Base-by-base conservation (phyloP, 2,329 filamentous ascomycete species). In the Zasmidium angulare region DNA sequence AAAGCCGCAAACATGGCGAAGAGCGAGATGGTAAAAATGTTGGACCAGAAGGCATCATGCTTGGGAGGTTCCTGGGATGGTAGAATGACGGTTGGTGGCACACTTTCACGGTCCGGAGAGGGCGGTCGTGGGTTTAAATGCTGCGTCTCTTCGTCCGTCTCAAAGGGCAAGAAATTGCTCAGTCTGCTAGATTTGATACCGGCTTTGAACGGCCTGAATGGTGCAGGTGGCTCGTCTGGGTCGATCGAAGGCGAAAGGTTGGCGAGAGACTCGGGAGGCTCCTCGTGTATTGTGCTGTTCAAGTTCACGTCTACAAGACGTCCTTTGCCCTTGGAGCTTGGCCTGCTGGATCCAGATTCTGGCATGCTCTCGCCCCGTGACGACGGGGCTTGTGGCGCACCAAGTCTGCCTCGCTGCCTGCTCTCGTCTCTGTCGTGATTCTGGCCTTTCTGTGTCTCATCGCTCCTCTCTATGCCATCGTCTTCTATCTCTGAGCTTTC, bases 31-130 rank as follows among this genome's bases (percentile, higher is more conserved):
- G 96, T 78, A 73, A 93, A 99, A 47, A 97, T 82, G 76, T 91
- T 93, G 2, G 90, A 91, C 82, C 95, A 99, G 77, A 98, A 96
- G 3, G 88, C 82, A 74, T 99, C 95, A 73, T 98, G 91, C 52
- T 84, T 83, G 60, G 91, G 91, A 21, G 89, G 83, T 69, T 93
- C 89, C 52, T 83, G 82, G 46, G 87, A 82, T 3, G 85, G 79
- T 11, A 83, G 78, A 22, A 84, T 80, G 29, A 86, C 79, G 0
- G 84, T 80, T 23, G 81, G 80, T 50, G 84, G 84, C 19, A 83
- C 78, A n/a, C 80, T 83, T 29, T 84, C 82, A 40, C 75, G 75
- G 52, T 80, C 77, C 4, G 81, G 79, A 63, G 80, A 83, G 47
- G 77, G 75, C 46, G 77, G 77, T 46, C 77, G 77, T 22, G 78